These are phyloP conservation scores for Russula brevipes DNA, from an alignment of 768 basidiomycete species.

Conservation along the genomic window DNA sequence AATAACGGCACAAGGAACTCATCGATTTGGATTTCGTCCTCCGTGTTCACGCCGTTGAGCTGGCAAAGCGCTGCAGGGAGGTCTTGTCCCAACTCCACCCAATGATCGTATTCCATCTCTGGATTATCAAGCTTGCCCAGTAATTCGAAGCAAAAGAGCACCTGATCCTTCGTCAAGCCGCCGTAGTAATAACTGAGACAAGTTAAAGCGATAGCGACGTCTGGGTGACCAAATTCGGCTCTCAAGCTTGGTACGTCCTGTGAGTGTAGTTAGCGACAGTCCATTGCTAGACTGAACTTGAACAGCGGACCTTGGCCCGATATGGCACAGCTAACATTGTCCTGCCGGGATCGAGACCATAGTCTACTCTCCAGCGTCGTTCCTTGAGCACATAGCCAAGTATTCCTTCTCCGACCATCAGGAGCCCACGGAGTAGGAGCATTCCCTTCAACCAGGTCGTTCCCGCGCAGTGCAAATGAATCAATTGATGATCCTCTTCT, in stretches of 20 bases:
- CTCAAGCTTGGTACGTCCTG: constrained; percentile 42
- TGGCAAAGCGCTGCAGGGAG: constrained; percentile 33
- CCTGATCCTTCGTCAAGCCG: constrained; percentile 39
- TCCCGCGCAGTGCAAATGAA: not conserved
- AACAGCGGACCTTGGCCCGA: constrained; percentile 35
- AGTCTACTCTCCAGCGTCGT: constrained; percentile 50
- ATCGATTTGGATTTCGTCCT: constrained; percentile 35
- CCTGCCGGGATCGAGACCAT: constrained; percentile 41
- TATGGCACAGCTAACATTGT: constrained; percentile 49
- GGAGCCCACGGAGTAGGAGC: constrained; percentile 43
- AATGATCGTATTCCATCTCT: constrained; percentile 37
- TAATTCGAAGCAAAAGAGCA: constrained; percentile 37
- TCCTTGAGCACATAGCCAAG: constrained; percentile 36
- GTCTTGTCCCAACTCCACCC: constrained; percentile 29
- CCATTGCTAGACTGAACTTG: not conserved
- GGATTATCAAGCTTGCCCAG: constrained; percentile 42
- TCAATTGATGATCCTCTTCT: not conserved
- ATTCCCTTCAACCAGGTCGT: constrained; percentile 34
- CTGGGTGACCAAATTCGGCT: constrained; percentile 52
- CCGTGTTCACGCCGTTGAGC: constrained; percentile 40
- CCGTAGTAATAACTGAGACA: constrained; percentile 47
- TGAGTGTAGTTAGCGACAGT: not conserved
- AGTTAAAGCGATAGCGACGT: constrained; percentile 42
- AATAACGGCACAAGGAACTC: constrained; percentile 35
- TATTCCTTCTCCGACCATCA: constrained; percentile 36